Base-by-base conservation (phyloP, 805 yeast species). In the Candida ortonii region DNA sequence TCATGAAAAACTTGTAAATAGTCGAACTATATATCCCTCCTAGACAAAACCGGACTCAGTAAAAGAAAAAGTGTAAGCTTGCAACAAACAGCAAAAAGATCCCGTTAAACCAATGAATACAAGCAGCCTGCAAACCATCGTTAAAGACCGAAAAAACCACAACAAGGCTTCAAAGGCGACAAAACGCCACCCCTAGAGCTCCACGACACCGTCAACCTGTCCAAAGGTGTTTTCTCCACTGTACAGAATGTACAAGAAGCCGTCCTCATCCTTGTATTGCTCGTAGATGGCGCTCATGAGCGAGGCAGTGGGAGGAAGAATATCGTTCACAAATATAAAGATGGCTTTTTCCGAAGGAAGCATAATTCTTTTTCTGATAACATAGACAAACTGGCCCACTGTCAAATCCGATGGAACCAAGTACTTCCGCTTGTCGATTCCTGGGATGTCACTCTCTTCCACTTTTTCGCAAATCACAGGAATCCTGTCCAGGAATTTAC, bases 141-240 rank as follows among this genome's bases (percentile, higher is more conserved):
- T 26, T 29, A 18, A 33, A 18, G 18, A 31, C 22, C 19, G 15
- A 14, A 14, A 16, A 21, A 26, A 25, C 33, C 29, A 26, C 28
- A 27, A 22, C 28, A 25, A 39, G 11, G 18, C 31, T 24, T 7
- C 18, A 5, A 17, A 16, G 11, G 5, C 16, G 10, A 16, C n/a
- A 11, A n/a, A 22, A n/a, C 20, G 13, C 4, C 5, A 7, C 12
- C 25, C 30, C 31, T 34, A 29, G 23, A 49, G 24, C 31, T 54
- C 59, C 35, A 53, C 56, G 21, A 55, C 57, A 20, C 53, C 52
- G 26, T 51, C 57, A 35, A 51, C 21, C 11, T 63, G 64, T 38
- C 98, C 98, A 68, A 93, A 93, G 6, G 98, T 93, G 66, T 93
- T 93, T 65, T 93, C 98, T 30, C 98, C 97, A 6, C 96, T 85